Conservation (phyloP, 371 early-diverging fungal genomes). For the Apophysomyces variabilis region DNA sequence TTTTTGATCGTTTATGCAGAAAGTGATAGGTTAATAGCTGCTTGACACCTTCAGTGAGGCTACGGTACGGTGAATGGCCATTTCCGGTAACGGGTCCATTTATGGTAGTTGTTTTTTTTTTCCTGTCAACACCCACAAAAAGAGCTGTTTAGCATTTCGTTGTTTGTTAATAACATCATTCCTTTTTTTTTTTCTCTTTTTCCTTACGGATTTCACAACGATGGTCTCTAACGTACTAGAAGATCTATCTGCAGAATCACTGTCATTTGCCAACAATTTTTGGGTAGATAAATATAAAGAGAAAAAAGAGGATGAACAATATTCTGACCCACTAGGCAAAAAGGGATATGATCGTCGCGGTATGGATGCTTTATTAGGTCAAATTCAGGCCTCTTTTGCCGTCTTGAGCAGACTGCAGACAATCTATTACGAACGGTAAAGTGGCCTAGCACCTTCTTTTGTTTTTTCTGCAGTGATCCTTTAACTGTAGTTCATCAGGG, state of each 20-base stretch:
- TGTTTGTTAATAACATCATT: not conserved
- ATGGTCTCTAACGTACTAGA: not conserved
- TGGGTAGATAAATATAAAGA: constrained; percentile 28
- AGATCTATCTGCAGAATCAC: not conserved
- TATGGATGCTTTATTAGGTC: constrained; percentile 25
- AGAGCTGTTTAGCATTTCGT: not conserved
- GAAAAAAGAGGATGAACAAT: not conserved
- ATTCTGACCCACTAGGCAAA: not conserved
- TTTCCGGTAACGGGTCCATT: not conserved
- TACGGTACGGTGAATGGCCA: no score
- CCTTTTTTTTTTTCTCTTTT: not conserved
- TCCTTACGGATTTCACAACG: not conserved
- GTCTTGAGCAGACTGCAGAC: constrained; percentile 27
- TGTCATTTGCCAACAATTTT: constrained; percentile 30
- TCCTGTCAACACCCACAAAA: constrained; percentile 1
- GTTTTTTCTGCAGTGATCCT: not conserved
- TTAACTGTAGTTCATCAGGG: constrained; percentile 3
- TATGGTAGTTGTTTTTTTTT: constrained; percentile 8
- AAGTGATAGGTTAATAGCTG: no score
- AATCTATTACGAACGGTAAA: constrained; percentile 40
- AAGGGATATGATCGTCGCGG: constrained; percentile 26
- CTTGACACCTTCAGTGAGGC: no score
- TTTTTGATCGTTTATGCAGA: no score
- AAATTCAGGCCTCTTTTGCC: constrained; percentile 32
- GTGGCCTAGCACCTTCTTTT: not conserved